These are phyloP conservation scores for Helotiales sp. DNA, from an alignment of 2,329 filamentous ascomycete genomes.

Conservation along the genomic window DNA sequence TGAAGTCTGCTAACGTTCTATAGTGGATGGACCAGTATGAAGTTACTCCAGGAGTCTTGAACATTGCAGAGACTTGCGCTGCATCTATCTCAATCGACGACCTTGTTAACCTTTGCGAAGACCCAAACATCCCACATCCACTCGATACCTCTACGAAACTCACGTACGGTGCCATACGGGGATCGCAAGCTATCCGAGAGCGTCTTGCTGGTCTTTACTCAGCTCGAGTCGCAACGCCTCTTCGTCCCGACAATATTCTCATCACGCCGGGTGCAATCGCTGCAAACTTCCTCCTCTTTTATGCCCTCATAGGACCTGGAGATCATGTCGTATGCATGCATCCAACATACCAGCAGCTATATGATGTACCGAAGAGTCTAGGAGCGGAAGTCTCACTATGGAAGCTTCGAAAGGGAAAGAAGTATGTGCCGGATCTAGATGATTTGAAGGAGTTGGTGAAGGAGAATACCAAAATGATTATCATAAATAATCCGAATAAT, in stretches of 20 bases:
- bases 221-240: slow-evolving; percentile 52
- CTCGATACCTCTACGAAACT: slow-evolving; percentile 63
- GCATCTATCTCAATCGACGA: slow-evolving; percentile 76
- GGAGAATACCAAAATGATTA: slow-evolving; percentile 72
- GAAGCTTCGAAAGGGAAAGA: slow-evolving; percentile 67
- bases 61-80: slow-evolving; percentile 81
- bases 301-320: slow-evolving; percentile 70
- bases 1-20: slow-evolving; percentile 14
- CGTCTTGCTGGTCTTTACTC: slow-evolving; percentile 71
- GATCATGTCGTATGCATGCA: slow-evolving; percentile 89
- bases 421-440: slow-evolving; percentile 69
- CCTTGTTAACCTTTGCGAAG: slow-evolving; percentile 62
- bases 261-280: slow-evolving; percentile 81
- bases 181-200: slow-evolving; percentile 65
- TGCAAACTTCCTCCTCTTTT: slow-evolving; percentile 83
- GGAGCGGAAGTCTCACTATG: slow-evolving; percentile 80
- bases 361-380: slow-evolving; percentile 73
- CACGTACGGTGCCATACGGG: slow-evolving; percentile 75
- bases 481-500: slow-evolving; percentile 81
- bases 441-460: slow-evolving; percentile 69
- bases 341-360: slow-evolving; percentile 86
- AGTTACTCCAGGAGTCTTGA: slow-evolving; percentile 60
- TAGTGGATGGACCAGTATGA: slow-evolving; percentile 70
- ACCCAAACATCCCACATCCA: slow-evolving; percentile 51
- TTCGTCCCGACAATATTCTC: slow-evolving; percentile 67